Conservation (phyloP, 371 early-diverging fungal species). For the Encephalitozoon romaleae region DNA sequence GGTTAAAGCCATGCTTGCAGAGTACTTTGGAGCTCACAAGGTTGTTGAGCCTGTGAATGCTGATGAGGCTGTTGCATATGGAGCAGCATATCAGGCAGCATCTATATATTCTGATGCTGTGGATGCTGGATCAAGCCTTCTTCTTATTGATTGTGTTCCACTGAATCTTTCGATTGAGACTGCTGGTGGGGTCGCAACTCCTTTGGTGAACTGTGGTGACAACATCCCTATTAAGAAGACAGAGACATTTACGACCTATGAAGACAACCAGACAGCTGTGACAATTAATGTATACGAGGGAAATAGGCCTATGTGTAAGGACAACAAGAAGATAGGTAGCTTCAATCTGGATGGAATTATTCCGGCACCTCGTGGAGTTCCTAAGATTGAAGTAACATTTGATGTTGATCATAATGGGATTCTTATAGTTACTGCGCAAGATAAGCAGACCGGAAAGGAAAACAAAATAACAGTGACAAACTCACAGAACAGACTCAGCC, state of each 20-base stretch:
- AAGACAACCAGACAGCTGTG: constrained; percentile 55
- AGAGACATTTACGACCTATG: constrained; percentile 54
- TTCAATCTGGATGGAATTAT: constrained; percentile 30
- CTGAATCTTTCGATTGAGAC: constrained; percentile 56
- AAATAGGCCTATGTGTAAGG: constrained; percentile 11
- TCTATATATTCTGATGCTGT: constrained; percentile 38
- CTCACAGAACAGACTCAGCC: constrained; percentile 63
- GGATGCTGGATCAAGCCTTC: constrained; percentile 15
- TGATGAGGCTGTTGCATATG: constrained; percentile 59
- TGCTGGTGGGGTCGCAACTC: constrained; percentile 44
- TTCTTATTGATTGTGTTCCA: constrained; percentile 53
- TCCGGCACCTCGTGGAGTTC: constrained; percentile 41
- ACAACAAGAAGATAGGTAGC: constrained; percentile 39
- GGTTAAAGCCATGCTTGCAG: constrained; percentile 50
- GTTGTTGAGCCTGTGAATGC: constrained; percentile 54
- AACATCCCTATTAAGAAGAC: constrained; percentile 49
- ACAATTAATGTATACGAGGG: constrained; percentile 51
- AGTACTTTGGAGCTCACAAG: constrained; percentile 47
- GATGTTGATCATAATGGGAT: constrained; percentile 22
- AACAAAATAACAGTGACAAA: constrained; percentile 25
- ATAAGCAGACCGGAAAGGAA: constrained; percentile 17
- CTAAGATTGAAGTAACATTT: constrained; percentile 45
- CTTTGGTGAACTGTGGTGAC: constrained; percentile 40
- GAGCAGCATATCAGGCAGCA: constrained; percentile 58
- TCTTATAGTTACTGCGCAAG: constrained; percentile 45